These are phyloP conservation scores for Daedalea quercina DNA, from an alignment of 768 basidiomycete species.

Conservation along the genomic window DNA sequence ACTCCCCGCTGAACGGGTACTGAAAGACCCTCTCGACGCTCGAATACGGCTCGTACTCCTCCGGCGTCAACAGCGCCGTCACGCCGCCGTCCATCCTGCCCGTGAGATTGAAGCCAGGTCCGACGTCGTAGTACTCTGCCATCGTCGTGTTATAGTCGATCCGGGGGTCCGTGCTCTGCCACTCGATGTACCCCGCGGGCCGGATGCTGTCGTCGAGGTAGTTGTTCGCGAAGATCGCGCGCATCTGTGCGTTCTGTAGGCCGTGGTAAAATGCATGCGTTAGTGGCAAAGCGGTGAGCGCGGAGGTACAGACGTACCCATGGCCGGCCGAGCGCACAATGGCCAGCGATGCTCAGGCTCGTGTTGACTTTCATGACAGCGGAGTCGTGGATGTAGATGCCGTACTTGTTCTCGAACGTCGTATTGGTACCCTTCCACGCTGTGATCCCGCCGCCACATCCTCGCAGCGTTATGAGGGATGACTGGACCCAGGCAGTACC, in stretches of 20 bases:
- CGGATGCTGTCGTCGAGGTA: background rate
- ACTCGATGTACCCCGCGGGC: background rate
- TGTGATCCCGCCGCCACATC: slow-evolving; percentile 56
- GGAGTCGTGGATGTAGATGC: slow-evolving; percentile 50
- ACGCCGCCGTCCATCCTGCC: background rate
- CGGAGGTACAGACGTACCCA: too few species aligned
- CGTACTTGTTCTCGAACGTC: slow-evolving; percentile 44
- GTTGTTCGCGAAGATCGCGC: background rate
- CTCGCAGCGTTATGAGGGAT: slow-evolving; percentile 47
- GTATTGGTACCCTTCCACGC: slow-evolving; percentile 60
- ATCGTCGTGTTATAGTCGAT: slow-evolving; percentile 4
- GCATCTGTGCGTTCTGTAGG: slow-evolving; percentile 1
- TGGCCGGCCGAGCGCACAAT: slow-evolving; percentile 3
- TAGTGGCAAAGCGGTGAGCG: too few species aligned
- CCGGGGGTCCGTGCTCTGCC: background rate
- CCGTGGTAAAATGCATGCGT: background rate
- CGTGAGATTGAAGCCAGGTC: slow-evolving; percentile 2
- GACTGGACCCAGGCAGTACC: slow-evolving; percentile 43
- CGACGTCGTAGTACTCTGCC: background rate
- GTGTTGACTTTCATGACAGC: slow-evolving; percentile 35
- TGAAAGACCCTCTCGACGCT: background rate
- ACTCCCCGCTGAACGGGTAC: background rate
- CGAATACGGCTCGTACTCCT: slow-evolving; percentile 1
- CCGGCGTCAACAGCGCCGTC: background rate
- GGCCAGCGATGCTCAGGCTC: background rate